Evolutionary conservation across 1,284 basidiomycete species (phyloP), one percentile per base, ranked within the genome.

Genomic region (Erythrobasidium hasegawianum): DNA sequence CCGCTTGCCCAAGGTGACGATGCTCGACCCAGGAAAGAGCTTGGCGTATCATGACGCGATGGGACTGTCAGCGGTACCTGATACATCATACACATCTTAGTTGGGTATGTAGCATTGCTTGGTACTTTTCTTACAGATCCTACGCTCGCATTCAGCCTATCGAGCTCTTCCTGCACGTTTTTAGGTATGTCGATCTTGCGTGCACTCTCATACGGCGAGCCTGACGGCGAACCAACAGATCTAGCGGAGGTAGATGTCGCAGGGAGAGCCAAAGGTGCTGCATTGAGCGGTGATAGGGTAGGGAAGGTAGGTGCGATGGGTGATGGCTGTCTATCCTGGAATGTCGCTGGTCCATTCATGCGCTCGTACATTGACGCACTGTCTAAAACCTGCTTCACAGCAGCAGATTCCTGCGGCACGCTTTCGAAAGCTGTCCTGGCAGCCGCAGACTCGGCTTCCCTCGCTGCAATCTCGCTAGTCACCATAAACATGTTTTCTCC

Each of bases 401-500:
- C 11, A 11, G 33, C 33, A 4, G 33, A 33, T 33, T 33, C 33
- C 11, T 33, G 33, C 11, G 33, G 33, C 5, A 33, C 18, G n/a
- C 24, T 49, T 38, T 39, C 50, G 39, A 41, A 54, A 40, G 59
- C 59, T 43, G 27, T 53, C 13, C 49, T 53, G 13, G 59, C 45
- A 2, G 59, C 59, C 24, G 59, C 41, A 22, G 54, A 39, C 38
- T 33, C 33, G 4, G 33, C 33, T 43, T 47, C 52, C 14, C 41
- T n/a, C 18, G 16, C 27, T 24, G 55, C 56, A 33, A 65, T 55
- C 56, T 65, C 62, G 45, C 62, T 65, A 38, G 43, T 57, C 11
- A 65, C 62, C 55, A 65, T 57, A 43, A 65, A 65, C 26, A 65
- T 65, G 62, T 53, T 33, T 13, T 38, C 50, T 29, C 47, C 56